phyloP scores from a whole-genome alignment of 2,329 filamentous ascomycete genomes.

The Fusarium tuaranense region DNA sequence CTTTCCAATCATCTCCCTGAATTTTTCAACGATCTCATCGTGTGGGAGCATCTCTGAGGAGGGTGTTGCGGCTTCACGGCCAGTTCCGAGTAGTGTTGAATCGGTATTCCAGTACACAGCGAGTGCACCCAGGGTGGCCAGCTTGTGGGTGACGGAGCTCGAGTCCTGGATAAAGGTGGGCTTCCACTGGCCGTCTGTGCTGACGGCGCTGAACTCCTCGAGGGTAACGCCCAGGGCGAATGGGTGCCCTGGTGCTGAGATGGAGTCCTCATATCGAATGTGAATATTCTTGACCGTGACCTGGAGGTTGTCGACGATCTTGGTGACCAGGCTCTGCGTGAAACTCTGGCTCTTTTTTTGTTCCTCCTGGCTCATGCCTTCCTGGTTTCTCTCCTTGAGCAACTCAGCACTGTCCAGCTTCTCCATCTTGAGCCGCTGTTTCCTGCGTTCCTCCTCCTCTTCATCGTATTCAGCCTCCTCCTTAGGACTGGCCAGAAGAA shows the following conservation, averaged over 20 bases:
- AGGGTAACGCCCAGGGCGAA: conserved; percentile 94
- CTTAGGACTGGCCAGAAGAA: conserved; percentile 92
- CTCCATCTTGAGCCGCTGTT: conserved; percentile 97
- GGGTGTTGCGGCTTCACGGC: conserved; percentile 70
- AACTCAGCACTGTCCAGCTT: conserved; percentile 97
- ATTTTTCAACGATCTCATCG: conserved; percentile 79
- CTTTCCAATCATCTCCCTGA: conserved; percentile 84
- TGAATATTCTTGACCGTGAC: conserved; percentile 99
- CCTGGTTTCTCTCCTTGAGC: conserved; percentile 90
- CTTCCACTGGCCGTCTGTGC: conserved; percentile 94
- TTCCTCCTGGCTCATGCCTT: conserved; percentile 93
- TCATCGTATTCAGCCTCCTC: conserved; percentile 94
- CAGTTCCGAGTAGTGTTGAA: conserved; percentile 82
- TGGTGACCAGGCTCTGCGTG: conserved; percentile 92
- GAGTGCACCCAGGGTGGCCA: conserved; percentile 88
- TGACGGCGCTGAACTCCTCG: conserved; percentile 96
- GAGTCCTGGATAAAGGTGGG: conserved; percentile 96
- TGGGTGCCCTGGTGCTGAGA: conserved; percentile 93
- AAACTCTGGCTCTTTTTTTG: conserved; percentile 99
- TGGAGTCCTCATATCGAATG: conserved; percentile 96
- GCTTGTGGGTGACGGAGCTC: conserved; percentile 86
- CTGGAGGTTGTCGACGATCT: conserved; percentile 98
- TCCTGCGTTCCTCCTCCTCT: conserved; percentile 88
- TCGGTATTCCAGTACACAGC: conserved; percentile 99
- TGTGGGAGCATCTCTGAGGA: conserved; percentile 73